phyloP scores from a whole-genome alignment of 257 asterid genomes.

The Fraxinus cuspidata region DNA sequence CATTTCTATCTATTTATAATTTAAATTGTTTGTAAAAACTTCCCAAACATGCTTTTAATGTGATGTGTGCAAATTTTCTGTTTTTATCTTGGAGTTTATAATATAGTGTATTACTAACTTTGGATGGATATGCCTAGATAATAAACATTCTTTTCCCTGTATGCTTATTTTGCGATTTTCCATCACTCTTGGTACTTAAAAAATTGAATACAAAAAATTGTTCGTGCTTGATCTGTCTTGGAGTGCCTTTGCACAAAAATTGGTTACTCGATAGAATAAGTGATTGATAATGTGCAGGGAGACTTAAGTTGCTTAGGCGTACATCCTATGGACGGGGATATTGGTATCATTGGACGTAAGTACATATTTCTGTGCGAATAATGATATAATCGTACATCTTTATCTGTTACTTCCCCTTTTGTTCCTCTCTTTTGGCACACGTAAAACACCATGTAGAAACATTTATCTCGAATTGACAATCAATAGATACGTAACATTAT shows the following conservation, averaged over 20 bases:
- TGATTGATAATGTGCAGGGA: constrained; percentile 51
- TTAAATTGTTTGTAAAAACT: too few relatives aligned
- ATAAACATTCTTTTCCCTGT: not conserved
- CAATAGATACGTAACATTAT: not conserved
- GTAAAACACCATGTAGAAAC: not conserved
- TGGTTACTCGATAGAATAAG: not conserved
- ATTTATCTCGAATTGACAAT: constrained; percentile 4
- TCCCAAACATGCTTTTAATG: too few relatives aligned
- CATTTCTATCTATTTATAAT: too few relatives aligned
- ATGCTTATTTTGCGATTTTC: not conserved
- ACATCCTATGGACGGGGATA: constrained; percentile 29
- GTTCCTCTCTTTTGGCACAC: not conserved
- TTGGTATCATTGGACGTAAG: constrained; percentile 84
- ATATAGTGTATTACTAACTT: not conserved
- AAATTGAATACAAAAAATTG: constrained; percentile 4
- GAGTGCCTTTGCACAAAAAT: not conserved
- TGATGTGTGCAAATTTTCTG: too few relatives aligned
- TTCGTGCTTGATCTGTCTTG: constrained; percentile 5
- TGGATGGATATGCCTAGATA: not conserved
- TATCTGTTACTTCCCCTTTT: not conserved
- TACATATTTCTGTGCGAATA: constrained; percentile 17
- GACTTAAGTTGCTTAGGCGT: constrained; percentile 55
- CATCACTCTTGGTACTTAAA: not conserved
- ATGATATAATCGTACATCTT: constrained; percentile 1
- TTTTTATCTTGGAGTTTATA: too few relatives aligned